Conservation (phyloP, 495 filamentous ascomycete genomes). For the Penicillium bovifimosum region DNA sequence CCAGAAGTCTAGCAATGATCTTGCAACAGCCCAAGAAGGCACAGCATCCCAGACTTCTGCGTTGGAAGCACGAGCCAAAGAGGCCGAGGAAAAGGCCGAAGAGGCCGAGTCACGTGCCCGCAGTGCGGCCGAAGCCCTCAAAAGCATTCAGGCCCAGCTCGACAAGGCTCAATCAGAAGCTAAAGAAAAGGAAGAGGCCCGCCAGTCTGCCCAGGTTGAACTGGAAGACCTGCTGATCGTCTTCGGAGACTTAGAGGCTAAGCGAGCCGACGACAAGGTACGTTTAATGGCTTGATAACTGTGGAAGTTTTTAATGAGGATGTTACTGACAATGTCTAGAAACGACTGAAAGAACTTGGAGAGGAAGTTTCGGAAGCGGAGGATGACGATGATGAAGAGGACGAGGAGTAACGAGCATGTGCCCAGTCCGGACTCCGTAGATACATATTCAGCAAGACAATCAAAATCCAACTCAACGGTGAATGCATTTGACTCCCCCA, state of each 20-base stretch:
- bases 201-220: slow-evolving; percentile 60
- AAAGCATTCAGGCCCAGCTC: slow-evolving; percentile 19
- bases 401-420: slow-evolving; percentile 37
- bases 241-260: slow-evolving; percentile 85
- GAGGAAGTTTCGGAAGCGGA: slow-evolving; percentile 73
- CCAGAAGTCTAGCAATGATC: slow-evolving; percentile 46
- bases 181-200: slow-evolving; percentile 58
- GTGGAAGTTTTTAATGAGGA: not conserved
- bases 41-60: slow-evolving; percentile 44
- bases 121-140: slow-evolving; percentile 17
- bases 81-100: slow-evolving; percentile 35
- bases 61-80: slow-evolving; percentile 41
- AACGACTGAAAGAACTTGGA: slow-evolving; percentile 68
- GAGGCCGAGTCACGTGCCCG: slow-evolving; percentile 46
- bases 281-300: slow-evolving; percentile 15
- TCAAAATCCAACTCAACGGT: not conserved
- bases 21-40: slow-evolving; percentile 53
- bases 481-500: no score
- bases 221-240: slow-evolving; percentile 83
- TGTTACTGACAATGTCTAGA: slow-evolving; percentile 40
- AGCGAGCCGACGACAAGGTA: slow-evolving; percentile 75
- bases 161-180: slow-evolving; percentile 25
- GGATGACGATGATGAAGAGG: slow-evolving; percentile 63
- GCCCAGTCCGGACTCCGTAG: slow-evolving; percentile 8
- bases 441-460: slow-evolving; percentile 5